phyloP scores from a whole-genome alignment of 2,329 filamentous ascomycete genomes.

The Colletotrichum sidae region DNA sequence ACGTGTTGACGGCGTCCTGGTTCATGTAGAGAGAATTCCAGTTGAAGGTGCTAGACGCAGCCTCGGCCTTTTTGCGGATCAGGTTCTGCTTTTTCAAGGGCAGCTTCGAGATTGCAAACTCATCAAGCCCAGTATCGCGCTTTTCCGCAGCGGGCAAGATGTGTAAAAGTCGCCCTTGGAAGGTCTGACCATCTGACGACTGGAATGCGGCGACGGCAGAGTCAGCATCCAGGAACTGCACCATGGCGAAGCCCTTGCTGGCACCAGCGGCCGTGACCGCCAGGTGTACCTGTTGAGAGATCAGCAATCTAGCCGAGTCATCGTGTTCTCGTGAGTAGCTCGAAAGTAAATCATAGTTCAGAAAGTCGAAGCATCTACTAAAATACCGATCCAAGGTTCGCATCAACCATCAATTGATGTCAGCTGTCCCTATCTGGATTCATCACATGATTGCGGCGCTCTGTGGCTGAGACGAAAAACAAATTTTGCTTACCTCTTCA shows the following conservation, averaged over 20 bases:
- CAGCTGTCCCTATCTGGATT: slow-evolving; percentile 99
- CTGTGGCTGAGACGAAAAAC: slow-evolving; percentile 27
- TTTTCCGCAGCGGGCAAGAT: slow-evolving; percentile 88
- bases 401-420: slow-evolving; percentile 91
- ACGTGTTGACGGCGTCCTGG: slow-evolving; percentile 92
- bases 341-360: slow-evolving; percentile 65
- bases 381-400: slow-evolving; percentile 93
- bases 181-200: slow-evolving; percentile 83
- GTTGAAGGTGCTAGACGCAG: slow-evolving; percentile 81
- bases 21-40: slow-evolving; percentile 99
- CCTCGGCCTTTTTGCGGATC: slow-evolving; percentile 85
- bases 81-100: slow-evolving; percentile 95
- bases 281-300: slow-evolving; percentile 79
- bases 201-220: slow-evolving; percentile 84
- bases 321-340: slow-evolving; percentile 10
- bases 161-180: slow-evolving; percentile 93
- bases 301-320: slow-evolving; percentile 30
- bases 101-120: slow-evolving; percentile 89
- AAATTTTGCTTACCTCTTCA: slow-evolving; percentile 80
- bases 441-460: slow-evolving; percentile 73
- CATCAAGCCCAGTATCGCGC: slow-evolving; percentile 84
- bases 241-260: slow-evolving; percentile 91
- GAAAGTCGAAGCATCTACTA: slow-evolving; percentile 99
- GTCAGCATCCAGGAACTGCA: slow-evolving; percentile 80
- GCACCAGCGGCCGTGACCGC: slow-evolving; percentile 78